Percentiles rank a stretch among this genome's conserved stretches.
phyloP scores from a whole-genome alignment of 306 rosid species.

The Gastrolobium villosum region DNA sequence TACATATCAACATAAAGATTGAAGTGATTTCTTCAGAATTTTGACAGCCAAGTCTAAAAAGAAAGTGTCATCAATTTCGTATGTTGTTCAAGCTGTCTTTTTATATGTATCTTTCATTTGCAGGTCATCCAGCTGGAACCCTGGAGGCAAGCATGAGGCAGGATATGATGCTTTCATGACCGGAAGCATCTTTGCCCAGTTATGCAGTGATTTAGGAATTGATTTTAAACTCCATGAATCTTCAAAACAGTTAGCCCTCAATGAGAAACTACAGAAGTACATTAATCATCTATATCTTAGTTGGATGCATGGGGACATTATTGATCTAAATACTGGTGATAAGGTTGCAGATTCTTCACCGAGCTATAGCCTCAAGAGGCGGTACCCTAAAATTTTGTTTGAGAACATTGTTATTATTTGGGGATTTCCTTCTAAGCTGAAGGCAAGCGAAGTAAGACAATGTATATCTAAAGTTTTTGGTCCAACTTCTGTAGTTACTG shows the following conservation, averaged over 20 bases:
- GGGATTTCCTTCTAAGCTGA: constrained; percentile 78
- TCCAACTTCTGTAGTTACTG: constrained; percentile 58
- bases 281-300: constrained; percentile 83
- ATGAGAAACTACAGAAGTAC: constrained; percentile 70
- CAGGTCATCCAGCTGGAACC: constrained; percentile 93
- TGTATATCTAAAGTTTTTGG: constrained; percentile 80
- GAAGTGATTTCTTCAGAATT: constrained; percentile 19
- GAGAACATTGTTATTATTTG: constrained; percentile 80
- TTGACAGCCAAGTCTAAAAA: constrained; percentile 33
- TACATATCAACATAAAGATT: constrained; percentile 29
- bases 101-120: constrained; percentile 41
- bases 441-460: constrained; percentile 67
- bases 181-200: constrained; percentile 88
- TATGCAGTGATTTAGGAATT: constrained; percentile 78
- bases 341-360: constrained; percentile 54
- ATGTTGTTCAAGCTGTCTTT: constrained; percentile 22
- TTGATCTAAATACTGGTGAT: constrained; percentile 74
- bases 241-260: constrained; percentile 62
- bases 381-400: constrained; percentile 56
- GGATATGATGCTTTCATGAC: constrained; percentile 99
- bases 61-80: constrained; percentile 3
- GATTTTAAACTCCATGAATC: constrained; percentile 61
- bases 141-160: constrained; percentile 97
- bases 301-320: constrained; percentile 81
- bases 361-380: constrained; percentile 51